These are phyloP conservation scores for Aurantiochytrium sp. DNA, from an alignment of 108 stramenopile genomes.

Conservation along the genomic window DNA sequence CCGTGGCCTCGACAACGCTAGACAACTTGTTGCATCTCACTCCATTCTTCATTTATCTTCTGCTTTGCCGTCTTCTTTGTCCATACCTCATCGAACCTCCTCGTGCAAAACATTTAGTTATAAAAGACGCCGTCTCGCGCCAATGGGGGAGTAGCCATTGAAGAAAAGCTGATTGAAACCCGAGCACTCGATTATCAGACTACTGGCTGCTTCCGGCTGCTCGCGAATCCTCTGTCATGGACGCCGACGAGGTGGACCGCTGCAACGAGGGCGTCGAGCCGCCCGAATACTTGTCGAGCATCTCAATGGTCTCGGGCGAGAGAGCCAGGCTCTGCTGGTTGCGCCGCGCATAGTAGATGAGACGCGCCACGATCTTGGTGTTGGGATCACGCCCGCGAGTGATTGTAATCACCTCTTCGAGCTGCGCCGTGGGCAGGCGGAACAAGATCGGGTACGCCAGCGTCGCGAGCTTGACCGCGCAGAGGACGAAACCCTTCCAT, in stretches of 20 bases:
- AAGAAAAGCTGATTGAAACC: too few species aligned
- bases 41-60: too few species aligned
- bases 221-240: too few species aligned
- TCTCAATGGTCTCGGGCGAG: background rate
- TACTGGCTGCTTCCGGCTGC: too few species aligned
- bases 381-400: background rate
- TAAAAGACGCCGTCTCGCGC: too few species aligned
- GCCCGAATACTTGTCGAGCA: background rate
- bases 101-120: too few species aligned
- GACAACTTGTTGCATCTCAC: too few species aligned
- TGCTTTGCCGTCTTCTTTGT: too few species aligned
- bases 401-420: background rate
- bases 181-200: too few species aligned
- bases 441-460: background rate
- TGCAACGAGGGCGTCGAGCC: background rate
- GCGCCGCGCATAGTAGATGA: conserved; percentile 2
- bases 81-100: too few species aligned
- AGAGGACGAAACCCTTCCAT: background rate
- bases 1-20: too few species aligned
- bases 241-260: background rate
- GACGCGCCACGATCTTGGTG: background rate
- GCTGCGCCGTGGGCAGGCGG: background rate
- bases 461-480: background rate
- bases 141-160: too few species aligned
- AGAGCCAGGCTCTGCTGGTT: background rate